A percentile compares a stretch with the other conserved stretches of the same genome.
These are phyloP conservation scores for Ceratobasidium sp. DNA, from an alignment of 1,284 basidiomycete species.

Conservation along the genomic window DNA sequence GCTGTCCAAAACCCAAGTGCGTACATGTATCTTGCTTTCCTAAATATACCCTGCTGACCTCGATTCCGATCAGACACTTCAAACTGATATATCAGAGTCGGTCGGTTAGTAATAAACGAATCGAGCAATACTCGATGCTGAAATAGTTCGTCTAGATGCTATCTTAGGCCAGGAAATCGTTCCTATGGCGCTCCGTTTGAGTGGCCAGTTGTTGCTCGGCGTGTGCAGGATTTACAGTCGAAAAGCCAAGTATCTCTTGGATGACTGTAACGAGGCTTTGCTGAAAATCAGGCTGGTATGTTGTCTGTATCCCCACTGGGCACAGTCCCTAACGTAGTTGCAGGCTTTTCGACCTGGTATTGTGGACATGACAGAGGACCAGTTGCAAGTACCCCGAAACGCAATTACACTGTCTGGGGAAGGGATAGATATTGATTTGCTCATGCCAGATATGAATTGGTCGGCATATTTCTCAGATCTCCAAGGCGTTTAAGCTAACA, in stretches of 20 bases:
- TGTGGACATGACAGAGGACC: constrained; percentile 95
- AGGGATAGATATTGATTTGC: constrained; percentile 79
- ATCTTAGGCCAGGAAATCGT: constrained; percentile 90
- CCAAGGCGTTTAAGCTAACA: neutral
- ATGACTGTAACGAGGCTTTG: constrained; percentile 97
- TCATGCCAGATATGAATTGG: constrained; percentile 88
- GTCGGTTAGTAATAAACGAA: constrained; percentile 72
- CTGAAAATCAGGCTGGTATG: constrained; percentile 93
- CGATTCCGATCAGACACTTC: constrained; percentile 67
- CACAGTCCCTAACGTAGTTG: constrained; percentile 11
- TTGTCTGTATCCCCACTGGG: constrained; percentile 38
- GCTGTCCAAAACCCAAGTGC: constrained; percentile 89
- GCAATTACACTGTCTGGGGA: constrained; percentile 86
- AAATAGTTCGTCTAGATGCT: constrained; percentile 68
- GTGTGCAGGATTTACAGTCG: constrained; percentile 98
- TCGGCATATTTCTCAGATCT: constrained; percentile 55
- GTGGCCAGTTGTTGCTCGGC: constrained; percentile 94
- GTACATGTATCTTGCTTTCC: neutral
- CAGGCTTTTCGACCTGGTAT: constrained; percentile 93
- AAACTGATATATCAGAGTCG: constrained; percentile 94
- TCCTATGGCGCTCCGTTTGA: constrained; percentile 91
- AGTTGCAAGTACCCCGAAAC: constrained; percentile 87
- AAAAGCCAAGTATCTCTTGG: constrained; percentile 96
- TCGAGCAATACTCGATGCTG: constrained; percentile 1
- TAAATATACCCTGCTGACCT: neutral